Conservation (phyloP, 2,329 filamentous ascomycete species). For the Hysterium pulicare region DNA sequence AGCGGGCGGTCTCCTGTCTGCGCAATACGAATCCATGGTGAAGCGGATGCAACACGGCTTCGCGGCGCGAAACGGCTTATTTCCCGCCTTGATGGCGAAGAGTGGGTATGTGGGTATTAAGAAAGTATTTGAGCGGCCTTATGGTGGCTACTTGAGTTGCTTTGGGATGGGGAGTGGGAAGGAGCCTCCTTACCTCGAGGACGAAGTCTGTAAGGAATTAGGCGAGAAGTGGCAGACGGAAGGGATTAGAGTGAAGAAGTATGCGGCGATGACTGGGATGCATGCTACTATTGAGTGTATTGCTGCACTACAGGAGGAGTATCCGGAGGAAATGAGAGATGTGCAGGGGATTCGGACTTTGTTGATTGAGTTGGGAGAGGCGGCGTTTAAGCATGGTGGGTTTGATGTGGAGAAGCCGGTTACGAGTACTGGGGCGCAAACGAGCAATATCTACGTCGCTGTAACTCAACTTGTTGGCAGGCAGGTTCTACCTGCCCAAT, state of each 20-base stretch:
- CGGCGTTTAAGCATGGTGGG: constrained; percentile 36
- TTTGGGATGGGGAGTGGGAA: constrained; percentile 34
- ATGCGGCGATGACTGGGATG: constrained; percentile 37
- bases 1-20: constrained; percentile 41
- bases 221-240: constrained; percentile 37
- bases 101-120: constrained; percentile 43
- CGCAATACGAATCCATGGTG: constrained; percentile 42
- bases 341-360: constrained; percentile 24
- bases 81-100: constrained; percentile 38
- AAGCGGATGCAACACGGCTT: constrained; percentile 50
- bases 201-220: constrained; percentile 31
- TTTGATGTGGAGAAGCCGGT: constrained; percentile 35
- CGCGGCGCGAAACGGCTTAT: constrained; percentile 43
- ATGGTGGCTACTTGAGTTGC: constrained; percentile 42
- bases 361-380: constrained; percentile 29
- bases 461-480: constrained; percentile 39
- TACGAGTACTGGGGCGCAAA: constrained; percentile 38
- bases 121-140: constrained; percentile 40
- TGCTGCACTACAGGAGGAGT: constrained; percentile 24
- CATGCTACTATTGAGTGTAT: constrained; percentile 38
- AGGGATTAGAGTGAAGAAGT: constrained; percentile 37
- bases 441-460: constrained; percentile 36
- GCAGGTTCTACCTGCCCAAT: constrained; percentile 35
- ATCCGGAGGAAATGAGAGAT: constrained; percentile 20
- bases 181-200: constrained; percentile 21